Evolutionary conservation across 257 asterid species (phyloP).

Genomic region (Lavandula angustifolia): DNA sequence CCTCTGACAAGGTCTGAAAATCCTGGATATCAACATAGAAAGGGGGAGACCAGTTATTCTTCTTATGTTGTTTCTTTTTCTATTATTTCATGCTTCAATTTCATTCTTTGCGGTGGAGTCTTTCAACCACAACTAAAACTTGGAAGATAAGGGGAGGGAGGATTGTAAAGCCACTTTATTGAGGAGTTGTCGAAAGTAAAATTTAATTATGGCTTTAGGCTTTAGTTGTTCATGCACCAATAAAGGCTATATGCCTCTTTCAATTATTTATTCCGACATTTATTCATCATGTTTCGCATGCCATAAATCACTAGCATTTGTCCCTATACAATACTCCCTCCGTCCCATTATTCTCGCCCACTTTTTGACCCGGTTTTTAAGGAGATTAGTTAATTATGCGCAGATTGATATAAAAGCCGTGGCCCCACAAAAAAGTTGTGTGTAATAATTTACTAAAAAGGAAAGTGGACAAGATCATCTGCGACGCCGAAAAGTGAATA

Average conservation of each 20-base stretch:
- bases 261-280: conserved; percentile 1
- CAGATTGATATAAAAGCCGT: too few species aligned
- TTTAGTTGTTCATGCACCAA: conserved; percentile 37
- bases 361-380: too few species aligned
- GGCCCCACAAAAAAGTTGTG: too few species aligned
- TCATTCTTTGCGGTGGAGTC: conserved; percentile 9
- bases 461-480: too few species aligned
- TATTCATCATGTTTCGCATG: conserved; percentile 39
- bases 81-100: neutral
- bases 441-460: too few species aligned
- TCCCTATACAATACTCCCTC: too few species aligned
- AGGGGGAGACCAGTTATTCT: conserved; percentile 11
- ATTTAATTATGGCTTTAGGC: conserved; percentile 36
- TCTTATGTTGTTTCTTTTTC: conserved; percentile 11
- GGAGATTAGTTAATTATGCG: too few species aligned
- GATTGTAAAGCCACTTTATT: conserved; percentile 36
- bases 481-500: too few species aligned
- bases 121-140: conserved; percentile 33
- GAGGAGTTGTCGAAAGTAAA: conserved; percentile 39
- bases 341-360: too few species aligned
- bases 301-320: conserved; percentile 11
- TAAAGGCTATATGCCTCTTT: conserved; percentile 8
- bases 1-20: conserved; percentile 38
- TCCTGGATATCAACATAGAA: conserved; percentile 30
- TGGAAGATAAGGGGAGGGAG: conserved; percentile 42